These are phyloP conservation scores for Ascoidea asiatica DNA, from an alignment of 805 yeast genomes.

Conservation along the genomic window DNA sequence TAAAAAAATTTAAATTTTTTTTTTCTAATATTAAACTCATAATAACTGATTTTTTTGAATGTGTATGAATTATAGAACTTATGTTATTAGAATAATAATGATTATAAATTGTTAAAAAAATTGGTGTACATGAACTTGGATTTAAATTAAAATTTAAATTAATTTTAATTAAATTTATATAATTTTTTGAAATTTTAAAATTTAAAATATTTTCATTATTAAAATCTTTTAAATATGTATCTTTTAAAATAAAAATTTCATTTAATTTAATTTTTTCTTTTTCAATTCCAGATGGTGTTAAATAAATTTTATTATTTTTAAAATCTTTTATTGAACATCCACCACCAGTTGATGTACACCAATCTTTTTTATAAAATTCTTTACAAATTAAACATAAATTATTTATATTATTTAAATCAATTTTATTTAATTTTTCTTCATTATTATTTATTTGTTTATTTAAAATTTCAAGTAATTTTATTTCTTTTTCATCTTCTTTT, in stretches of 20 bases:
- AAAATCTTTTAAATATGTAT: slow-evolving; percentile 13
- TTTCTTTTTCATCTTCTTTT: too few species aligned
- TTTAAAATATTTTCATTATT: not conserved
- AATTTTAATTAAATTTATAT: too few species aligned
- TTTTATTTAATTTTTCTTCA: too few species aligned
- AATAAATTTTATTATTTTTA: slow-evolving; percentile 29
- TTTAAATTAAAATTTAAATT: too few species aligned
- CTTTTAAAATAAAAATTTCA: slow-evolving; percentile 67
- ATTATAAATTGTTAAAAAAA: slow-evolving; percentile 61
- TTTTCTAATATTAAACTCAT: slow-evolving; percentile 54
- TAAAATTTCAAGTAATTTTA: too few species aligned
- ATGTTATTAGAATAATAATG: slow-evolving; percentile 1
- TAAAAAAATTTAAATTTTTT: slow-evolving; percentile 41
- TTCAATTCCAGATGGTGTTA: slow-evolving; percentile 95
- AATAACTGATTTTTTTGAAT: slow-evolving; percentile 81
- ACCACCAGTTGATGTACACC: slow-evolving; percentile 97
- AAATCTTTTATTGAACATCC: slow-evolving; percentile 66
- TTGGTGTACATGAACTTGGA: slow-evolving; percentile 91
- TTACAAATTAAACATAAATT: slow-evolving; percentile 73
- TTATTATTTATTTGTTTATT: too few species aligned
- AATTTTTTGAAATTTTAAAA: too few species aligned
- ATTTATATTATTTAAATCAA: too few species aligned
- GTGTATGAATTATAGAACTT: slow-evolving; percentile 55
- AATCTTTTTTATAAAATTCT: slow-evolving; percentile 62
- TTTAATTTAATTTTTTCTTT: slow-evolving; percentile 76